Evolutionary conservation across 139 green algal genomes (phyloP).

Genomic region (Deuterostichococcus epilithicus): DNA sequence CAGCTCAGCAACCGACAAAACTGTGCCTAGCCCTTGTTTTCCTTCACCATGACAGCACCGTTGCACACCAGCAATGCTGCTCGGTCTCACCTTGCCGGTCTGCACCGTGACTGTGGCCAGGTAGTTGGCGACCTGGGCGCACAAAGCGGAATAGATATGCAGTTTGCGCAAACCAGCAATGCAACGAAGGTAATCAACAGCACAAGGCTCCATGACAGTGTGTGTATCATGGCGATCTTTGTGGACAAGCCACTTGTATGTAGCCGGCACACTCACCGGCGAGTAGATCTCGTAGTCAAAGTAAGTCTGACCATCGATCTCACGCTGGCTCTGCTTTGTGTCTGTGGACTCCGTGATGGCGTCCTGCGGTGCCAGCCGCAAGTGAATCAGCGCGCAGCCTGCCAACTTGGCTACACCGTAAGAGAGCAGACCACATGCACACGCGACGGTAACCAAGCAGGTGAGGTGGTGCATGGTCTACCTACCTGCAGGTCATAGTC

Average conservation of each 20-base stretch:
- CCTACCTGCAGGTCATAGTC: conserved; percentile 78
- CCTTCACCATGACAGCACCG: too few relatives aligned
- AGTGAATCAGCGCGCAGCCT: not conserved
- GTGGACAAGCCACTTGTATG: not conserved
- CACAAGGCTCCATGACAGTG: not conserved
- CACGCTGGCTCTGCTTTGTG: conserved; percentile 23
- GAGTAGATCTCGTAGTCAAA: conserved; percentile 74
- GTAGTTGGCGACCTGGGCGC: conserved; percentile 53
- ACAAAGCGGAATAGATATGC: not conserved
- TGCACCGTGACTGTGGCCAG: conserved; percentile 64
- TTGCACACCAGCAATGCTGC: too few relatives aligned
- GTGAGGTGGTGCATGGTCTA: not conserved
- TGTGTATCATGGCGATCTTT: not conserved
- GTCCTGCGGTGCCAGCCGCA: conserved; percentile 29
- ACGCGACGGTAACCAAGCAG: not conserved
- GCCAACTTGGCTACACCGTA: too few relatives aligned
- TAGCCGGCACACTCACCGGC: conserved; percentile 29
- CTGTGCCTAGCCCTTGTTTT: too few relatives aligned
- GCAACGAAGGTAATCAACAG: not conserved
- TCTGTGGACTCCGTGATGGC: conserved; percentile 37
- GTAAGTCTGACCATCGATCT: conserved; percentile 63
- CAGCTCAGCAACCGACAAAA: too few relatives aligned
- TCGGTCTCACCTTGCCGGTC: conserved; percentile 62
- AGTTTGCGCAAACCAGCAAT: not conserved
- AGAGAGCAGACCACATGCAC: not conserved